phyloP scores from a whole-genome alignment of 345 rosid genomes.

The Linum tenue region DNA sequence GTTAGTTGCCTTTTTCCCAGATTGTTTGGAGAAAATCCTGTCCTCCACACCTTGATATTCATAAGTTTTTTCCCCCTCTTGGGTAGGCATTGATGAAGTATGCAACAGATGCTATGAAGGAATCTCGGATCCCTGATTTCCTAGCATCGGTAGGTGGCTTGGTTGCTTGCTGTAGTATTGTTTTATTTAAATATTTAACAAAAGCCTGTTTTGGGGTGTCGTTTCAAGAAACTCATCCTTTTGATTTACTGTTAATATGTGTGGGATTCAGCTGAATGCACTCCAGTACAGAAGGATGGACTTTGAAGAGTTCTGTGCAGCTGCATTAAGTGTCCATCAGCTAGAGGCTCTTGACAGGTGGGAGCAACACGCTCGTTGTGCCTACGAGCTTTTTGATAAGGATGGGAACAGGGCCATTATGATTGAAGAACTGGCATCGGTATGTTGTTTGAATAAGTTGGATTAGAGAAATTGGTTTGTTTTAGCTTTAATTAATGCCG shows the following conservation, averaged over 20 bases:
- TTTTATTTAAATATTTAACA: not conserved
- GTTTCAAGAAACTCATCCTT: not conserved
- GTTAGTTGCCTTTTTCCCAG: slow-evolving; percentile 26
- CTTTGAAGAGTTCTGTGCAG: slow-evolving; percentile 92
- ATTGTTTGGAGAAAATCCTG: not conserved
- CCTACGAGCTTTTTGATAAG: slow-evolving; percentile 70
- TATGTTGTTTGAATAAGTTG: slow-evolving; percentile 14
- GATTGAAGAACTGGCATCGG: slow-evolving; percentile 67
- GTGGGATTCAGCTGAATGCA: slow-evolving; percentile 51
- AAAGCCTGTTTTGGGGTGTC: not conserved
- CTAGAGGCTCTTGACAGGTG: slow-evolving; percentile 80
- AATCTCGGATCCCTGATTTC: slow-evolving; percentile 78
- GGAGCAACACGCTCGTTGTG: slow-evolving; percentile 63
- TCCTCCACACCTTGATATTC: not conserved
- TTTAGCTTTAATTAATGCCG: no score
- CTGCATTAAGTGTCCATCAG: slow-evolving; percentile 71
- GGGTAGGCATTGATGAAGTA: slow-evolving; percentile 72
- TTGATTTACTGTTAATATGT: not conserved
- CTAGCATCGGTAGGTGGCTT: slow-evolving; percentile 54
- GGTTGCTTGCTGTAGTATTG: not conserved
- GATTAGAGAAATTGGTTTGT: no score
- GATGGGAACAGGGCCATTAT: slow-evolving; percentile 82
- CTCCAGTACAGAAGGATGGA: slow-evolving; percentile 56
- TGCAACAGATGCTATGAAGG: slow-evolving; percentile 92
- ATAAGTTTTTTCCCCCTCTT: not conserved